These are phyloP conservation scores for Coemansia nantahalensis DNA, from an alignment of 192 early-diverging fungal species.

Conservation along the genomic window DNA sequence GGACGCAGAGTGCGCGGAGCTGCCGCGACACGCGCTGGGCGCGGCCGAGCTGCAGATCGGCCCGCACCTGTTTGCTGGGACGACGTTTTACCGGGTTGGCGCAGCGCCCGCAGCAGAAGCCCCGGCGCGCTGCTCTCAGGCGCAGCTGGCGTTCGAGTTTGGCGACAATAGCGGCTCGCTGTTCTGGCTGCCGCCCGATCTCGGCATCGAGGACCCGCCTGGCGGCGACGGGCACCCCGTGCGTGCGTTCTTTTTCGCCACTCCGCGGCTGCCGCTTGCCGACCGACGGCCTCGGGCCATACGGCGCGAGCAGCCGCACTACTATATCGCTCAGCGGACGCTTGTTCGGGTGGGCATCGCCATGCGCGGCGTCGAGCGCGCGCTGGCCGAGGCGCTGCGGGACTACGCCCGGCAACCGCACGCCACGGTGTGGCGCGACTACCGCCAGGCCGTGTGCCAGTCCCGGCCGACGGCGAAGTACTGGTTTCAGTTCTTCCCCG, in stretches of 20 bases:
- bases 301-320: conserved; percentile 16
- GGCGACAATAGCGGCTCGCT: conserved; percentile 52
- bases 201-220: conserved; percentile 43
- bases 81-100: conserved; percentile 39
- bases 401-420: conserved; percentile 5
- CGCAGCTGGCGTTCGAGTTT: conserved; percentile 57
- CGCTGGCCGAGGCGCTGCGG: conserved; percentile 8
- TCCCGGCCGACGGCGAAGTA: conserved; percentile 19
- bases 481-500: conserved; percentile 27
- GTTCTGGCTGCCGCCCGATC: conserved; percentile 57
- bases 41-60: conserved; percentile 54
- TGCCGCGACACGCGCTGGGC: conserved; percentile 17
- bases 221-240: conserved; percentile 11
- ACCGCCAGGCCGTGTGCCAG: conserved; percentile 13
- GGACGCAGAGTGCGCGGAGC: neutral
- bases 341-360: conserved; percentile 23
- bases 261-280: neutral
- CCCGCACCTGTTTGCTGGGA: conserved; percentile 55
- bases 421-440: conserved; percentile 29
- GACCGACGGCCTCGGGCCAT: conserved; percentile 11
- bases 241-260: neutral
- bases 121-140: neutral
- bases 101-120: neutral
- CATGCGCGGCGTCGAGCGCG: conserved; percentile 1
- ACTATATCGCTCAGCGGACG: conserved; percentile 9